Evolutionary conservation across 805 yeast genomes (phyloP).

Genomic region (Candida easanensis): DNA sequence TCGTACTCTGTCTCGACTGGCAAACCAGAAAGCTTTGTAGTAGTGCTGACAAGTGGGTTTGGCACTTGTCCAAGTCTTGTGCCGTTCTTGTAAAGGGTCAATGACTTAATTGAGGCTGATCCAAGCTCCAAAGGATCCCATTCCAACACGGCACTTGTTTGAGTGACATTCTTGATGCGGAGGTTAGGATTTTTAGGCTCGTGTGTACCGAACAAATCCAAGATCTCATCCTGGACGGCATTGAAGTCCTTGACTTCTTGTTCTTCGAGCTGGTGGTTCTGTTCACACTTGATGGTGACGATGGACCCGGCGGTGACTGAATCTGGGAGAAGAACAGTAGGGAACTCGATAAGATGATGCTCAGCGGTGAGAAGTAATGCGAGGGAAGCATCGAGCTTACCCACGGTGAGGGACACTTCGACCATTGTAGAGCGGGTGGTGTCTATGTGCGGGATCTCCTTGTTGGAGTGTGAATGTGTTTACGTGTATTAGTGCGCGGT

Average conservation of each 20-base stretch:
- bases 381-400: slow-evolving; percentile 91
- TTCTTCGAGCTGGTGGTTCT: slow-evolving; percentile 64
- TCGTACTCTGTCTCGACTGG: slow-evolving; percentile 80
- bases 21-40: slow-evolving; percentile 87
- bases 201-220: slow-evolving; percentile 66
- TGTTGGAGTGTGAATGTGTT: too few relatives aligned
- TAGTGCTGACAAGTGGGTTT: slow-evolving; percentile 70
- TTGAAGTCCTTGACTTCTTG: slow-evolving; percentile 58
- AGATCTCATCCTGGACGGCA: slow-evolving; percentile 67
- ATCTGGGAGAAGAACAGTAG: slow-evolving; percentile 88
- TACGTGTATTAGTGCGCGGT: too few relatives aligned
- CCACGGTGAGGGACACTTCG: slow-evolving; percentile 90
- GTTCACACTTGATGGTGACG: slow-evolving; percentile 79
- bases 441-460: background rate
- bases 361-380: slow-evolving; percentile 87
- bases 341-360: slow-evolving; percentile 94
- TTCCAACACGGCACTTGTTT: slow-evolving; percentile 89
- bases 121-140: slow-evolving; percentile 90
- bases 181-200: slow-evolving; percentile 72
- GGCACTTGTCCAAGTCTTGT: slow-evolving; percentile 79
- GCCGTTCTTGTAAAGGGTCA: slow-evolving; percentile 71
- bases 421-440: slow-evolving; percentile 50
- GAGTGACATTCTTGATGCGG: slow-evolving; percentile 75
- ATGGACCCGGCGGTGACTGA: slow-evolving; percentile 92
- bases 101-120: slow-evolving; percentile 71